phyloP scores from a whole-genome alignment of 2,329 filamentous ascomycete genomes.

The Paramyrothecium sp. region DNA sequence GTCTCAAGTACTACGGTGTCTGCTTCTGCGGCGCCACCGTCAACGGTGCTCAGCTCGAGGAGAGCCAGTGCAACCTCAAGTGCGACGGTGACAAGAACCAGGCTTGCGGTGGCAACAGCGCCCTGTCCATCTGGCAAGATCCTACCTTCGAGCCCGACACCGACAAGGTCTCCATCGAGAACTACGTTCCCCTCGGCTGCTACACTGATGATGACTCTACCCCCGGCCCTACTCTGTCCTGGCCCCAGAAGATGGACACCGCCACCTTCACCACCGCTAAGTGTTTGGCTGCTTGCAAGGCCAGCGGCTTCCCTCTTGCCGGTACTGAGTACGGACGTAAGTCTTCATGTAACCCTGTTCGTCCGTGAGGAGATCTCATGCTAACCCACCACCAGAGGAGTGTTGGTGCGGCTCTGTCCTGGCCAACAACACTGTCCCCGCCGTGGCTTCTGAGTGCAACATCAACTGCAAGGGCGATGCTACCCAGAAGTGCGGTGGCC shows the following conservation, averaged over 20 bases:
- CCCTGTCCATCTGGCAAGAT: slow-evolving; percentile 48
- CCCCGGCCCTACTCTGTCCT: slow-evolving; percentile 43
- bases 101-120: slow-evolving; percentile 45
- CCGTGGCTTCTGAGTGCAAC: slow-evolving; percentile 40
- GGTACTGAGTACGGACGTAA: slow-evolving; percentile 43
- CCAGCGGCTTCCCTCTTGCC: slow-evolving; percentile 44
- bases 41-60: slow-evolving; percentile 48
- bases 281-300: slow-evolving; percentile 42
- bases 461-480: slow-evolving; percentile 50
- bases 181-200: slow-evolving; percentile 63
- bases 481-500: slow-evolving; percentile 41
- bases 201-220: slow-evolving; percentile 43
- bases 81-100: slow-evolving; percentile 45
- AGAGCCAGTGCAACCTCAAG: slow-evolving; percentile 55
- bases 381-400: slow-evolving; percentile 24
- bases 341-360: neutral
- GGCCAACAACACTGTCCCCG: slow-evolving; percentile 41
- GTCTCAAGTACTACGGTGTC: slow-evolving; percentile 48
- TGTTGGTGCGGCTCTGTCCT: slow-evolving; percentile 54
- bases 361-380: neutral
- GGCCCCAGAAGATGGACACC: slow-evolving; percentile 34
- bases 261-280: slow-evolving; percentile 37
- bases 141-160: slow-evolving; percentile 44
- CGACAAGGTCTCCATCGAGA: slow-evolving; percentile 42
- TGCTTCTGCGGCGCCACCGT: slow-evolving; percentile 54